Conservation (phyloP, 495 filamentous ascomycete species). For the Hypoxylon trugodes region DNA sequence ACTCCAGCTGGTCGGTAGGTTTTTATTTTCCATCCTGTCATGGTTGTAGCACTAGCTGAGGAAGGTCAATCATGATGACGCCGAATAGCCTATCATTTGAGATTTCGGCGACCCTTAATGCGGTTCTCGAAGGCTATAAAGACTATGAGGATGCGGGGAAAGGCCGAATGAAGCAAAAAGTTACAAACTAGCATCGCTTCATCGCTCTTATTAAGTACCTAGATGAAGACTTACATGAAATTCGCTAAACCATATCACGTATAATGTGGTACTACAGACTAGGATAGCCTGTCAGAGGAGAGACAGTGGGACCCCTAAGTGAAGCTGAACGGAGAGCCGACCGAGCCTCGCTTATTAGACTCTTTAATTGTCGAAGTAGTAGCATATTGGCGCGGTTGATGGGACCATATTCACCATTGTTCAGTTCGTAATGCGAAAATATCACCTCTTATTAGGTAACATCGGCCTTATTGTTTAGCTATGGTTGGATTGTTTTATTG, state of each 20-base stretch:
- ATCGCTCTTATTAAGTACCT: slow-evolving; percentile 10
- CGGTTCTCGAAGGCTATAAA: slow-evolving; percentile 7
- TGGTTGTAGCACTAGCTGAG: slow-evolving; percentile 19
- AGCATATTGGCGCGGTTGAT: no score
- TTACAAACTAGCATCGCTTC: slow-evolving; percentile 1
- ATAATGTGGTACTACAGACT: slow-evolving; percentile 13
- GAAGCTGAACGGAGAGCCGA: no score
- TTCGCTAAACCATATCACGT: slow-evolving; percentile 11
- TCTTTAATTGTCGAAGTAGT: no score
- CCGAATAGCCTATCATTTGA: slow-evolving; percentile 10
- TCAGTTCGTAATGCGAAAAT: no score
- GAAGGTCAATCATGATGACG: slow-evolving; percentile 6
- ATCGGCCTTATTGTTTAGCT: no score
- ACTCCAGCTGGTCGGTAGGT: slow-evolving; percentile 1
- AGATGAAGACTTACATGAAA: not conserved
- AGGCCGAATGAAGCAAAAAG: not conserved
- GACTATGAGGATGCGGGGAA: slow-evolving; percentile 12
- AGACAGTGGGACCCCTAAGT: no score
- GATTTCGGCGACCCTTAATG: slow-evolving; percentile 19
- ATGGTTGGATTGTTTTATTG: no score
- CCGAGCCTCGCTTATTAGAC: no score
- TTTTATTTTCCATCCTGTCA: slow-evolving; percentile 10
- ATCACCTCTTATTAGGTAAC: no score
- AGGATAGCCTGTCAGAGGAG: slow-evolving; percentile 9
- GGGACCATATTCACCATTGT: no score